Base-by-base conservation (phyloP, 129 eudicot species). In the Flaveria linearis region DNA sequence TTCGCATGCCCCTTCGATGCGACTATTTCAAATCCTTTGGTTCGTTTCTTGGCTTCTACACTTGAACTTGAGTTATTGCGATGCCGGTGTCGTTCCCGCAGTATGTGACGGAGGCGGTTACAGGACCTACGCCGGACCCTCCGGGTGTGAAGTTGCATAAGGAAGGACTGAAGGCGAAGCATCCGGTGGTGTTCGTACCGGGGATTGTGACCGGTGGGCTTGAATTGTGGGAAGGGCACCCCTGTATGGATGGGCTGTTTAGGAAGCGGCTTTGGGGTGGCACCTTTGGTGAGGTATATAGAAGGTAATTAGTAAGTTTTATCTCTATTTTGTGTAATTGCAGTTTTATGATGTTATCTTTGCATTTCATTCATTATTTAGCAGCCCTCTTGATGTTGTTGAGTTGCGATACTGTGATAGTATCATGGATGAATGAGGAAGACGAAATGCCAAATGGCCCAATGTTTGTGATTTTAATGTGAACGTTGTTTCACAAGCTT, bases 251-350 rank as follows among this genome's bases (percentile, higher is more conserved):
- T 39, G 96, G 88, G 5, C 64, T 90, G 90, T 90, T 90, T 51
- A 79, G 96, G 78, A 87, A 83, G 74, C 66, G 92, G 60, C 92
- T 90, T 15, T 90, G 96, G 96, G 96, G 96, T 70, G 96, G 96
- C 57, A 90, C 86, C 0, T 90, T 90, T n/a, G n/a, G n/a, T 72
- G 92, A 90, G 39, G 72, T 90, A 9, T 90, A 90, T 55, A 90
- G 73, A 72, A 87, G 96, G 96, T 89, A 74, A 47, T 57, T 36
- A 36, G 8, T 36, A 36, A 36, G 41, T 7, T 58, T 23, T 23
- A 3, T 58, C 4, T 58, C 26, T 58, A 10, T 58, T 58, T 0
- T 15, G 7, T 58, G 39, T n/a, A 23, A 60, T 57, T 57, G 14
- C 64, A 57, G 5, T 23, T 60, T 58, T 58, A 25, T 58, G 33